These are phyloP conservation scores for Sporothrix sp. DNA, from an alignment of 2,329 filamentous ascomycete species.

Conservation along the genomic window DNA sequence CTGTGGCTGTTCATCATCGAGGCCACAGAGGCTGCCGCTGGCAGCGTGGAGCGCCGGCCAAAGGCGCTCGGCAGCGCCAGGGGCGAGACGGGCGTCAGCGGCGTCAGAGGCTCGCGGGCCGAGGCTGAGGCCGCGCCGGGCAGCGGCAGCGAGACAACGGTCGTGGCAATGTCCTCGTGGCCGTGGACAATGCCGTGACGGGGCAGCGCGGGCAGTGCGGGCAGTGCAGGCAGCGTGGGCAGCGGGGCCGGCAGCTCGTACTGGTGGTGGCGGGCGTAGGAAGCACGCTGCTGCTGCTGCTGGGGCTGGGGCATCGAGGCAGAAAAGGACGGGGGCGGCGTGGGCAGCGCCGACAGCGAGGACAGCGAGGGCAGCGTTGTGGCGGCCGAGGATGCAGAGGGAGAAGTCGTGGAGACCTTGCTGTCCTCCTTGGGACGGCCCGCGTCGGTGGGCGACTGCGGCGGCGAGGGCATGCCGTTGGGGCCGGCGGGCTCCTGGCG, in stretches of 20 bases:
- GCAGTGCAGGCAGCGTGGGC: background rate
- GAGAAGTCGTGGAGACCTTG: no score
- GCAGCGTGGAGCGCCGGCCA: constrained; percentile 6
- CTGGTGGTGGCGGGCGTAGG: background rate
- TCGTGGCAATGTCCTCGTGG: constrained; percentile 10
- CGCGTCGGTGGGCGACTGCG: constrained; percentile 15
- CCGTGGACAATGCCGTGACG: background rate
- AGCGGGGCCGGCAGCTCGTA: constrained; percentile 5
- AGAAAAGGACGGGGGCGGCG: constrained; percentile 6
- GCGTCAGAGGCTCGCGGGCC: constrained; percentile 11
- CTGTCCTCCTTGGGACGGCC: background rate
- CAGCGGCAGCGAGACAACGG: constrained; percentile 14
- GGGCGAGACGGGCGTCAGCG: constrained; percentile 14
- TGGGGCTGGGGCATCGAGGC: constrained; percentile 11
- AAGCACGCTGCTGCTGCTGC: background rate
- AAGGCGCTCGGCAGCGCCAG: constrained; percentile 5
- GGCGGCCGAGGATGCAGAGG: no score
- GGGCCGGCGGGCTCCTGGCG: background rate
- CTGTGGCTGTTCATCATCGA: constrained; percentile 4
- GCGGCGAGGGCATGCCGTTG: constrained; percentile 16
- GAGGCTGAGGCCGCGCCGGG: background rate
- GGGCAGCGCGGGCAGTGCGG: no score
- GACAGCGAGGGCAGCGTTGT: background rate
- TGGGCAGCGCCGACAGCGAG: constrained; percentile 2
- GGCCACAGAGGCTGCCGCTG: background rate